Conservation (phyloP, 257 asterid genomes). For the Schizonepeta tenuifolia region DNA sequence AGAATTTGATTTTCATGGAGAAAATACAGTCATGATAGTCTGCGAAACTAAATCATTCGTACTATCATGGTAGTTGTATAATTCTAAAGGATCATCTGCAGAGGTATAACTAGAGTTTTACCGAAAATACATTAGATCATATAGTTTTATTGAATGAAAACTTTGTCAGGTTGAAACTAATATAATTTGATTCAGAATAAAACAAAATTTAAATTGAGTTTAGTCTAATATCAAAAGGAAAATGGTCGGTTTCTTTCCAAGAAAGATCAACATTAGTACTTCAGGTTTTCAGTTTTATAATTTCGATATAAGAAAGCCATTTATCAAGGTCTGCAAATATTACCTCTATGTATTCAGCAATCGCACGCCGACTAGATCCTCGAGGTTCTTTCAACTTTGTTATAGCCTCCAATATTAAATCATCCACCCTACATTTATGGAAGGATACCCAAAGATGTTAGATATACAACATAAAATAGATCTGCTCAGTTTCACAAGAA, state of each 20-base stretch:
- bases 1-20: neutral
- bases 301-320: neutral
- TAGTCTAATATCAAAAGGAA: neutral
- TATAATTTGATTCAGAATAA: neutral
- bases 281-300: neutral
- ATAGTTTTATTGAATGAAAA: no score
- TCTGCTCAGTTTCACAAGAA: neutral
- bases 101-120: neutral
- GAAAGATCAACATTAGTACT: neutral
- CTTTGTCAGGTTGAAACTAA: neutral
- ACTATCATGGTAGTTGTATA: neutral
- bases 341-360: constrained; percentile 82
- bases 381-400: constrained; percentile 88
- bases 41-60: neutral
- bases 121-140: neutral
- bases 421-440: constrained; percentile 67
- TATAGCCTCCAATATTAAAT: constrained; percentile 81
- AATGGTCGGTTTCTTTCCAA: neutral
- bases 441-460: constrained; percentile 23
- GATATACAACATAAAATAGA: neutral
- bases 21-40: neutral
- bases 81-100: no score
- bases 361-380: constrained; percentile 74
- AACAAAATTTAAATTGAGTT: neutral
- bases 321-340: neutral